Evolutionary conservation across 169 alveolate genomes (phyloP).

Genomic region (Cryptosporidium baileyi): DNA sequence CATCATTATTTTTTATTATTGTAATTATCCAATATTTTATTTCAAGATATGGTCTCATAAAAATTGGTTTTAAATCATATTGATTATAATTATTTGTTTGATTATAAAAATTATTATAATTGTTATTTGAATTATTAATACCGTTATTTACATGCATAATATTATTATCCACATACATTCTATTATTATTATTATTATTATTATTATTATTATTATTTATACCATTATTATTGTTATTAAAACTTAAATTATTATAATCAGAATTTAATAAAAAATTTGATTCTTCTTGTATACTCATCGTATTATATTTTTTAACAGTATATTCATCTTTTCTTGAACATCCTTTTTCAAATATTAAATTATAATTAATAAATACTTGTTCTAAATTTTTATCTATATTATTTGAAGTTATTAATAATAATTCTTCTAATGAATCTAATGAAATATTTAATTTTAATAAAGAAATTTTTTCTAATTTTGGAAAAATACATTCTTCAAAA

Average conservation of each 20-base stretch:
- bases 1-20: neutral
- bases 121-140: neutral
- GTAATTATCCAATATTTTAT: conserved; percentile 21
- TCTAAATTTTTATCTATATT: too few relatives aligned
- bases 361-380: neutral
- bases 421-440: conserved; percentile 1
- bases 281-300: conserved; percentile 31
- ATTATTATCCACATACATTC: neutral
- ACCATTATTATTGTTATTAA: neutral
- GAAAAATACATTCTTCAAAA: neutral
- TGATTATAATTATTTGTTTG: neutral
- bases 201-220: neutral
- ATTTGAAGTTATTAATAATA: too few relatives aligned
- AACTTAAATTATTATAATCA: neutral
- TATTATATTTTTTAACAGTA: conserved; percentile 1
- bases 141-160: neutral
- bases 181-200: neutral
- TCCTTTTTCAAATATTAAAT: conserved; percentile 29
- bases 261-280: conserved; percentile 27
- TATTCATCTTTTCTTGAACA: neutral
- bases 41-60: conserved; percentile 25
- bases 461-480: neutral
- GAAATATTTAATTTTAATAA: conserved; percentile 18
- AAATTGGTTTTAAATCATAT: neutral
- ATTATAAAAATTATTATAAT: neutral